Percentiles rank a stretch among this genome's conserved stretches.
Conservation (phyloP, 2,329 filamentous ascomycete species). For the Calycina herbarum region DNA sequence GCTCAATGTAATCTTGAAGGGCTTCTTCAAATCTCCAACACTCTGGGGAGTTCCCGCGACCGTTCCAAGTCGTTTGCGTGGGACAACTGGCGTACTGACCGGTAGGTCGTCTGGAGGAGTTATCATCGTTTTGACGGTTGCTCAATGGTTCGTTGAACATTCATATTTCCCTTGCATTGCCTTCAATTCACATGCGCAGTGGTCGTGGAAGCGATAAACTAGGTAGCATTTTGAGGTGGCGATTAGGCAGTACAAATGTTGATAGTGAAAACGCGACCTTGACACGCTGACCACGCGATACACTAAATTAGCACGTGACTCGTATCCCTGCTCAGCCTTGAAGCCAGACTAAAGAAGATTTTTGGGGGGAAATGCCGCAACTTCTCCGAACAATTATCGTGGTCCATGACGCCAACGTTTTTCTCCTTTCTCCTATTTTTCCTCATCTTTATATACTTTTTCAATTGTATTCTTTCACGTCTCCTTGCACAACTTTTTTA, state of each 20-base stretch:
- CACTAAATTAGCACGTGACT: not conserved
- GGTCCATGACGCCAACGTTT: not conserved
- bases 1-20: conserved; percentile 63
- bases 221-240: not conserved
- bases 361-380: not conserved
- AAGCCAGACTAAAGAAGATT: not conserved
- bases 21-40: conserved; percentile 70
- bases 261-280: not conserved
- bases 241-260: not conserved
- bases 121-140: conserved; percentile 28
- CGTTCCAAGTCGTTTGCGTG: conserved; percentile 26
- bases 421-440: not conserved
- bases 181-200: not conserved
- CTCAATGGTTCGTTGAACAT: not conserved
- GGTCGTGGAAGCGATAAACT: not conserved
- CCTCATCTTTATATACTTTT: not conserved
- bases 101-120: conserved; percentile 31
- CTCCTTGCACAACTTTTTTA: not conserved
- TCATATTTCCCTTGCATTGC: not conserved
- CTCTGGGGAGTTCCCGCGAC: conserved; percentile 54
- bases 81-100: conserved; percentile 16
- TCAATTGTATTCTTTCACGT: not conserved
- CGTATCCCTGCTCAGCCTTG: not conserved
- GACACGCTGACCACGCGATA: not conserved
- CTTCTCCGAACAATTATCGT: conserved; percentile 12